Evolutionary conservation across 768 basidiomycete species (phyloP), one percentile per base, ranked within the genome.

Genomic region (Pulveroboletus sp.): DNA sequence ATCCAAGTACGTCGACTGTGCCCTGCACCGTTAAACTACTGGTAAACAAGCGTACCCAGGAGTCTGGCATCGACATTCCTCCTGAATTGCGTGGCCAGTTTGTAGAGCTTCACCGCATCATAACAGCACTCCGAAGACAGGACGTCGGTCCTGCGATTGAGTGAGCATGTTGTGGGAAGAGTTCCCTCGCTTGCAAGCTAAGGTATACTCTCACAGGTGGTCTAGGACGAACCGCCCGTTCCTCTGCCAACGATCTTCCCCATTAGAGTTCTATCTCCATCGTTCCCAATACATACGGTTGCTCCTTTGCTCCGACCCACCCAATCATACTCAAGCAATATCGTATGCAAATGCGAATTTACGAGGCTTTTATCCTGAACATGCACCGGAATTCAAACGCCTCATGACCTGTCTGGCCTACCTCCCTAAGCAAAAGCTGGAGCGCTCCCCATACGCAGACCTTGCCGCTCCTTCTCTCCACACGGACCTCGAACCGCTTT

Each of bases 261-360:
- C 89, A 0, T 78, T 99, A 10, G 90, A 93, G 58, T 99, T 95
- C 64, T 74, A 86, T 62, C 79, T 98, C 26, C 91, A 97, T 59
- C 88, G 91, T 26, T 93, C 91, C 9, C 86, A 93, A 65, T 97
- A 90, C 65, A 78, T 96, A 47, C 83, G 83, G 4, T 73, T 95
- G 9, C 76, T 94, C 17, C 73, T 88, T 42, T 73, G 80, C 28
- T 76, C 79, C 9, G 74, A 81, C 54, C 79, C 83, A 6, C 76
- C 81, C 26, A 70, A 84, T 58, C 73, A 77, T 30, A 51, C 71
- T 4, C 71, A 74, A 11, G 89, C 91, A 2, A 74, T 96, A 38
- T 67, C 74, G 1, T 98, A 98, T 68, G 89, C 90, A 18, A 83
- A 80, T 31, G 66, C 72, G 4, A 73, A 83, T 50, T 74, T 93